Base-by-base conservation (phyloP, 2,329 filamentous ascomycete species). In the Cryphonectria radicalis region DNA sequence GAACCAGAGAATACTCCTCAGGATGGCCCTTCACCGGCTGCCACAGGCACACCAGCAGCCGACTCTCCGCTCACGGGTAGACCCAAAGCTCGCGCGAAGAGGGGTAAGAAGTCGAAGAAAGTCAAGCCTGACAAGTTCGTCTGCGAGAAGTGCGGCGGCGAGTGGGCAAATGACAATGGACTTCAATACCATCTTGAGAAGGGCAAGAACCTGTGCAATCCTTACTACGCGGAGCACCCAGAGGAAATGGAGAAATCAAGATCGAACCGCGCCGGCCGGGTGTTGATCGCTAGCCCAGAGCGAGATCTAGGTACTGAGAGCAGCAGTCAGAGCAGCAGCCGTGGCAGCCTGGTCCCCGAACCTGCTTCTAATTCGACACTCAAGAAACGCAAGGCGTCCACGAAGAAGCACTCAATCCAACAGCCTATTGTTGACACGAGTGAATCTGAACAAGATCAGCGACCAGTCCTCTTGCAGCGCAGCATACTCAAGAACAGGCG, bases 151-250 rank as follows among this genome's bases (percentile, higher is more conserved):
- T 90, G 88, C 71, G 84, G 84, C 13, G 84, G 83, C 3, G 79
- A 78, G 14, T 90, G 87, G 87, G 89, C 89, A 77, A 90, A 90
- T 67, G 81, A 86, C 46, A 80, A 87, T 63, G 88, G 88, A 0
- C 79, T 90, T 22, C 87, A 88, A 66, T 90, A 90, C 75, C 88
- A 90, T 73, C 78, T 86, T 19, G 85, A 84, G 46, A 89, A 89
- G 74, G 86, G 88, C 0, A 81, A 81, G 71, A 85, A 85, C 4
- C 32, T 82, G 19, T 90, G 88, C 75, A 90, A 90, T 74, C 84
- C 87, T 2, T 76, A 77, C 69, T 86, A 81, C 64, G 77, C 81
- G 22, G 78, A 81, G 35, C 75, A 77, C 13, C 64, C 77, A 13
- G 63, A 68, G 37, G 46, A 75, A 13, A 70, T 76, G 66, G 74